Base-by-base conservation (phyloP, 192 early-diverging fungal species). In the Cladochytrium replicatum region DNA sequence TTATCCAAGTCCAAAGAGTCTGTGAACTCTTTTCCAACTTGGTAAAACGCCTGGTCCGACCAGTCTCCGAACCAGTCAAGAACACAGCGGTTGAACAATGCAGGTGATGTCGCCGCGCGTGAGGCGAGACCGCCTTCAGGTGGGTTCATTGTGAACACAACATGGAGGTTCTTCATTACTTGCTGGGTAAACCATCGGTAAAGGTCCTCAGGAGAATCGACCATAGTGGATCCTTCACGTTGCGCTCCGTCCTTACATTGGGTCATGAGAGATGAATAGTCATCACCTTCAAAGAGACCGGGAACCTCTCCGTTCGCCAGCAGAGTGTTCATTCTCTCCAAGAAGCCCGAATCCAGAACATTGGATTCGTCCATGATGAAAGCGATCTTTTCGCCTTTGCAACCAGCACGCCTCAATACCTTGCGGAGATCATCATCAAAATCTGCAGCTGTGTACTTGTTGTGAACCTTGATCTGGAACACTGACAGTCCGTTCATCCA, bases 71-170 rank as follows among this genome's bases (percentile, higher is more conserved):
- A 95, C 95, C 97, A 98, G 70, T 99, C 91, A 23, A 99, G 67
- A 34, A 99, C 97, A 71, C 97, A 99, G 58, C 97, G 89, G 60
- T 99, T 99, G 83, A 99, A 99, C 66, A 99, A 76, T 11, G 97
- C 97, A 27, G 97, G 97, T 7, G 92, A 96, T 2, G 95, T 97
- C 13, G 97, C 93, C 0, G 94, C 91, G 25, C 92, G 83, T 15
- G 84, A 82, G 2, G 87, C 89, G 15, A 98, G 70, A 22, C 88
- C 92, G 17, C 76, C 87, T 48, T 89, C 84, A 0, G 97, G 97
- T 11, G 97, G 97, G 61, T 99, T 99, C 97, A 99, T 99, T 8
- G 97, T 99, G 56, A 99, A 98, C 8, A 99, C 92, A 23, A 99
- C 92, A 55, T 99, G 97, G 30, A 99, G 61, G 59, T 99, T 99